phyloP scores from a whole-genome alignment of 148 eudicot species.

The Pharnaceum exiguum region DNA sequence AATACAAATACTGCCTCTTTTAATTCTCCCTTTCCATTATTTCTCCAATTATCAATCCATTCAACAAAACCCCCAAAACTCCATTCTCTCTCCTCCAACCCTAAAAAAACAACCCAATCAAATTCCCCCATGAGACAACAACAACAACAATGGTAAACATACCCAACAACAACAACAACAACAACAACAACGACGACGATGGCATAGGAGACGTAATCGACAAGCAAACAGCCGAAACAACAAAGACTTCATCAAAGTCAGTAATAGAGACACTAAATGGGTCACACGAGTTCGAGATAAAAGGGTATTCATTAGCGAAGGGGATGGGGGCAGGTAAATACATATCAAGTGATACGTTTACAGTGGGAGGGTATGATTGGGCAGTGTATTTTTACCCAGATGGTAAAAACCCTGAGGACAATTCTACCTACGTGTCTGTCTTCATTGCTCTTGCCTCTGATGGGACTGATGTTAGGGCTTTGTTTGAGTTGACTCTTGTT shows the following conservation, averaged over 20 bases:
- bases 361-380: slow-evolving; percentile 89
- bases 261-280: slow-evolving; percentile 76
- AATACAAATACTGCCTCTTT: too few relatives aligned
- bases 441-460: slow-evolving; percentile 87
- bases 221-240: not conserved
- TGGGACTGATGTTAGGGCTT: slow-evolving; percentile 88
- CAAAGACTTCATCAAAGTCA: slow-evolving; percentile 52
- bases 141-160: slow-evolving; percentile 27
- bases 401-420: slow-evolving; percentile 85
- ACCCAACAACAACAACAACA: slow-evolving; percentile 29
- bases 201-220: slow-evolving; percentile 3
- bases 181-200: slow-evolving; percentile 25
- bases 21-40: too few relatives aligned
- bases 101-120: not conserved
- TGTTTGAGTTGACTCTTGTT: slow-evolving; percentile 74
- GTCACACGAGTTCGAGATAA: slow-evolving; percentile 68
- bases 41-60: not conserved
- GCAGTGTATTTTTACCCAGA: slow-evolving; percentile 92
- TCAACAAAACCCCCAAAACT: too few relatives aligned
- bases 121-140: slow-evolving; percentile 31
- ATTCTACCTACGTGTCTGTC: slow-evolving; percentile 61
- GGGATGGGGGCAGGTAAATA: slow-evolving; percentile 87
- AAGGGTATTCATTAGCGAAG: slow-evolving; percentile 80
- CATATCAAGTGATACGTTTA: slow-evolving; percentile 62
- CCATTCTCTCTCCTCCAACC: not conserved